Base-by-base conservation (phyloP, 176 grass and related monocot species). In the Metroxylon sagu region DNA sequence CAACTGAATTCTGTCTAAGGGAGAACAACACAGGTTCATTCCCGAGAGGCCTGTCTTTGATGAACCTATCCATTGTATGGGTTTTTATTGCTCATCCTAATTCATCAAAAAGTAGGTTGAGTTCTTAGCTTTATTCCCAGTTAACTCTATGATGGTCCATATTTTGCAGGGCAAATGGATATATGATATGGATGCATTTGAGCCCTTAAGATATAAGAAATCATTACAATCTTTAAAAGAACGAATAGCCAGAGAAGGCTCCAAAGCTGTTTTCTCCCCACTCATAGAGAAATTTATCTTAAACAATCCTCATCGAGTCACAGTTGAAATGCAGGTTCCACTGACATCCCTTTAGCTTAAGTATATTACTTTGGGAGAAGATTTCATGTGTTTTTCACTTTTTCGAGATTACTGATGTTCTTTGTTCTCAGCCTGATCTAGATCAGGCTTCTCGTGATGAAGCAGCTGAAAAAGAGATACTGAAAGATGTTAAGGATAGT, bases 11-110 rank as follows among this genome's bases (percentile, higher is more conserved):
- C n/a, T 28, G 79, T 66, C 76, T 98, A 8, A 83, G 84, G 70
- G 93, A 98, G 84, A 98, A 92, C 66, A 98, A 98, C 64, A 89
- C 82, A 21, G 84, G 93, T 72, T 92, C 87, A 53, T 92, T 92
- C 55, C 93, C 93, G 70, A 68, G 88, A 67, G 93, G 93, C 52
- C 78, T 98, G 26, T 98, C 93, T 67, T 60, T 98, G 60, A 98
- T 98, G 93, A 87, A 89, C 76, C 72, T 87, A 48, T 98, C 87
- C 0, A 92, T 98, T 72, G 87, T 98, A 97, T 19, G 86, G 26
- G 63, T 15, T 56, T 49, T 56, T 78, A 17, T 18, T 14, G 7
- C 62, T 53, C 7, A 25, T 14, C 21, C 5, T 1, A 12, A 10
- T 43, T 43, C 12, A 43, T 23, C 21, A 23, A 23, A 23, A 23